These are phyloP conservation scores for Exophiala oligosperma DNA, from an alignment of 2,329 filamentous ascomycete species.

Conservation along the genomic window DNA sequence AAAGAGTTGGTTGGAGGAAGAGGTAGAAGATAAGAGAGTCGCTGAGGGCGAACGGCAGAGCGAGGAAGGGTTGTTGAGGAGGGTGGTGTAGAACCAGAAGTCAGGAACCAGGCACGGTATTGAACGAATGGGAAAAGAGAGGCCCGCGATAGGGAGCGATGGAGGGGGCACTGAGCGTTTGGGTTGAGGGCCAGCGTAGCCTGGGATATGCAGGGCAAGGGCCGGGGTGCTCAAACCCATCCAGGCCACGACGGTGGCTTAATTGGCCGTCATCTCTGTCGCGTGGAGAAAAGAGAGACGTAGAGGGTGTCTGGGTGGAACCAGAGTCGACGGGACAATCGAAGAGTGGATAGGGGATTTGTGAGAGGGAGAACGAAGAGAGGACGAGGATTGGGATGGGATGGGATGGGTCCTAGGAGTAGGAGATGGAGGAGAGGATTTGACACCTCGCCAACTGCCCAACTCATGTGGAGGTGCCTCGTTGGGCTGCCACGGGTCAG, in stretches of 20 bases:
- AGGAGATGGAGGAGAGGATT: background rate
- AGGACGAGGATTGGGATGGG: background rate
- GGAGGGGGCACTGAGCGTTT: slow-evolving; percentile 3
- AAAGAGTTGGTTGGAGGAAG: slow-evolving; percentile 15
- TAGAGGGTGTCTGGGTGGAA: background rate
- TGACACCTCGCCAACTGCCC: no score
- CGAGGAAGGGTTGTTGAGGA: slow-evolving; percentile 8
- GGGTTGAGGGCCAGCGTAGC: background rate
- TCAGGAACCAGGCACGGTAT: slow-evolving; percentile 23
- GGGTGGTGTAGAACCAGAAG: slow-evolving; percentile 1
- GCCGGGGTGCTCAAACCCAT: background rate
- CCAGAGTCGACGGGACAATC: background rate
- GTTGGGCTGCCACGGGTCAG: background rate
- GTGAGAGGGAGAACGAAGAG: background rate
- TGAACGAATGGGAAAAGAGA: slow-evolving; percentile 17
- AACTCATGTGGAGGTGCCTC: no score
- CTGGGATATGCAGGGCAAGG: slow-evolving; percentile 3
- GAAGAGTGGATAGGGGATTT: background rate
- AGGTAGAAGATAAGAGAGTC: slow-evolving; percentile 14
- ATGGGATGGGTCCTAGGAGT: background rate
- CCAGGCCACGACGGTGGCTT: background rate
- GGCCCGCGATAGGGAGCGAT: slow-evolving; percentile 14
- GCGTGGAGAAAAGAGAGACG: background rate
- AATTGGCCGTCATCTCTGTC: background rate
- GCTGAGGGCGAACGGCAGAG: slow-evolving; percentile 13